Evolutionary conservation across 805 yeast genomes (phyloP).

Genomic region (Ogataea saltuana): DNA sequence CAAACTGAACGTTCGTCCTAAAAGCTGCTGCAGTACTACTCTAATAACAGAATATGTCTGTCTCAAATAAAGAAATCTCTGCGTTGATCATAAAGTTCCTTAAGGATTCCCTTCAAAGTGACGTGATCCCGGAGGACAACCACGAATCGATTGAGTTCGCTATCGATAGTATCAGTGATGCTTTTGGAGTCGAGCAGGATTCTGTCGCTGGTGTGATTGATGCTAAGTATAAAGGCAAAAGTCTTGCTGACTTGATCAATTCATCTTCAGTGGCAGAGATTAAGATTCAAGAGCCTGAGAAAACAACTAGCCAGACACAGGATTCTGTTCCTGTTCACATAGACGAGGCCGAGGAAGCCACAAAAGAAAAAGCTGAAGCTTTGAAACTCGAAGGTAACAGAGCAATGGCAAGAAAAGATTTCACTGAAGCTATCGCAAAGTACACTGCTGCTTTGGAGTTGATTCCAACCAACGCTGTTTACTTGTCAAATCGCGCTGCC

Average conservation of each 20-base stretch:
- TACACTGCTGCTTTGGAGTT: conserved; percentile 80
- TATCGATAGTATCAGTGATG: conserved; percentile 86
- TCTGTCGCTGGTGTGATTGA: conserved; percentile 33
- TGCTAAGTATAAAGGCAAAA: conserved; percentile 47
- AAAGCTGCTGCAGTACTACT: no score
- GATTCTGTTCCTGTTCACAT: conserved; percentile 43
- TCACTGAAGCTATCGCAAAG: conserved; percentile 65
- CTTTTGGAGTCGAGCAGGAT: conserved; percentile 55
- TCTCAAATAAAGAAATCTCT: conserved; percentile 65
- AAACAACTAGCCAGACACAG: background rate
- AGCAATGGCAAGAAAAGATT: conserved; percentile 79
- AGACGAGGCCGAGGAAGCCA: conserved; percentile 50
- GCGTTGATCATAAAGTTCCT: conserved; percentile 74
- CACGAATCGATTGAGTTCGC: conserved; percentile 92
- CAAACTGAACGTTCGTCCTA: no score
- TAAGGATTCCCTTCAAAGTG: conserved; percentile 54
- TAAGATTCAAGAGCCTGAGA: background rate
- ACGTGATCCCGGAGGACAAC: conserved; percentile 73
- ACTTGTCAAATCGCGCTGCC: conserved; percentile 93
- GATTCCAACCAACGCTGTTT: conserved; percentile 75
- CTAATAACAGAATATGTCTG: conserved; percentile 37
- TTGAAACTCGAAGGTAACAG: conserved; percentile 86
- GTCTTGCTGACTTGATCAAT: conserved; percentile 46
- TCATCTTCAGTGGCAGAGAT: conserved; percentile 22
- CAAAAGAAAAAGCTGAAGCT: conserved; percentile 74